phyloP scores from a whole-genome alignment of 371 early-diverging fungal species.

The Mucor piriformis region DNA sequence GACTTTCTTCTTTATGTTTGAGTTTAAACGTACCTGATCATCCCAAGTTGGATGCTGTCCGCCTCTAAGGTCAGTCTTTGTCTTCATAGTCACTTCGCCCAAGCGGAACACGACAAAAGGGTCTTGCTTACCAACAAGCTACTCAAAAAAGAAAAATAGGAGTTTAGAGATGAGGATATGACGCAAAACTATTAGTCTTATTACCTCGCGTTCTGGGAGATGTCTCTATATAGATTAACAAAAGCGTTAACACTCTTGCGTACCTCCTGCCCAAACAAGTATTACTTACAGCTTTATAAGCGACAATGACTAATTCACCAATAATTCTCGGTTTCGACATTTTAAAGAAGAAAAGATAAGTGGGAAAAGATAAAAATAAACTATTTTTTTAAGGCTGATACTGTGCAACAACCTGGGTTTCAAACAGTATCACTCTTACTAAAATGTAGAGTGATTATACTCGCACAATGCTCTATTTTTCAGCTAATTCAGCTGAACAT shows the following conservation, averaged over 20 bases:
- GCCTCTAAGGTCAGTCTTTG: conserved; percentile 51
- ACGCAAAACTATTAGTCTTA: background rate
- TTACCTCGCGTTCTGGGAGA: conserved; percentile 54
- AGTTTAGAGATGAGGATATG: background rate
- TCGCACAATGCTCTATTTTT: too few relatives aligned
- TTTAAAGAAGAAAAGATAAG: conserved; percentile 5
- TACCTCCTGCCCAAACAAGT: too few relatives aligned
- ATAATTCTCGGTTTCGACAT: conserved; percentile 36
- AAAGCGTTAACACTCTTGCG: background rate
- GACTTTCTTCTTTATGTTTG: background rate
- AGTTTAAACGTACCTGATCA: conserved; percentile 46
- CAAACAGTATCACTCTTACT: background rate
- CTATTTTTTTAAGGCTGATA: conserved; percentile 14
- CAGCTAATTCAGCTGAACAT: too few relatives aligned
- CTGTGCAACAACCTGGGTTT: background rate
- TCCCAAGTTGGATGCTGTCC: conserved; percentile 58
- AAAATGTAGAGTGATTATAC: background rate
- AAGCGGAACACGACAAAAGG: conserved; percentile 49
- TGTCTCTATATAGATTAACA: conserved; percentile 36
- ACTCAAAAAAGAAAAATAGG: background rate
- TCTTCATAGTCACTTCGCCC: conserved; percentile 40
- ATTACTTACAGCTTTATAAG: conserved; percentile 49
- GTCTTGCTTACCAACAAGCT: conserved; percentile 56
- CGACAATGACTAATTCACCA: conserved; percentile 53
- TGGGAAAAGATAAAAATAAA: conserved; percentile 8